These are phyloP conservation scores for Oryza brachyantha DNA, from an alignment of 176 grass and related monocot genomes.

Conservation along the genomic window DNA sequence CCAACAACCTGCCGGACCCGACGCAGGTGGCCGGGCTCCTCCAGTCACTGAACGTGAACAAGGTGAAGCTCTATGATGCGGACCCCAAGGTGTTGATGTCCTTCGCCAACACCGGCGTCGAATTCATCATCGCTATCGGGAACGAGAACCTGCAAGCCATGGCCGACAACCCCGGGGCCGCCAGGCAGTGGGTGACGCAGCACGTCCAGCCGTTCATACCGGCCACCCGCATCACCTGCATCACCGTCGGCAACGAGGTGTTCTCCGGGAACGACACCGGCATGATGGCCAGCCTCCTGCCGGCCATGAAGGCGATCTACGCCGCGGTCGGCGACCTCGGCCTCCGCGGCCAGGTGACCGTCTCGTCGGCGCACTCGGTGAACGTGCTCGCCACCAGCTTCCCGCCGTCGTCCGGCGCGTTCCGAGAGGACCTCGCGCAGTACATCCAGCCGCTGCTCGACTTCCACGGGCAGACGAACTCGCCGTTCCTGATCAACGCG, in stretches of 20 bases:
- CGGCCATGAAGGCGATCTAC: slow-evolving; percentile 64
- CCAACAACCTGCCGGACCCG: slow-evolving; percentile 68
- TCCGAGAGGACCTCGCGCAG: slow-evolving; percentile 50
- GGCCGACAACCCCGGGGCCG: slow-evolving; percentile 20
- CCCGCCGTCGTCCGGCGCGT: slow-evolving; percentile 68
- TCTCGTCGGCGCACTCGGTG: slow-evolving; percentile 65
- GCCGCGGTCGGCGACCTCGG: slow-evolving; percentile 44
- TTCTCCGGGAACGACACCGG: slow-evolving; percentile 39
- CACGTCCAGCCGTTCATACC: slow-evolving; percentile 70
- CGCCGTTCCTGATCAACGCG: slow-evolving; percentile 70
- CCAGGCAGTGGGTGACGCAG: slow-evolving; percentile 62
- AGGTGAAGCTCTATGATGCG: slow-evolving; percentile 82
- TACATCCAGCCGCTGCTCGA: slow-evolving; percentile 70
- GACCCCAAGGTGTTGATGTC: slow-evolving; percentile 60
- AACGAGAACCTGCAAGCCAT: slow-evolving; percentile 69
- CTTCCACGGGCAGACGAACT: slow-evolving; percentile 51
- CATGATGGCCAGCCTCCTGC: slow-evolving; percentile 59
- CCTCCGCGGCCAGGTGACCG: slow-evolving; percentile 42
- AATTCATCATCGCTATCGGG: slow-evolving; percentile 72
- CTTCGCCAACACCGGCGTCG: slow-evolving; percentile 63
- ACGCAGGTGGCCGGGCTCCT: slow-evolving; percentile 54
- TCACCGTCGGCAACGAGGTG: slow-evolving; percentile 89
- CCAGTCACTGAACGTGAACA: slow-evolving; percentile 60
- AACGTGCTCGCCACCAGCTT: slow-evolving; percentile 59
- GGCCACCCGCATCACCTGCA: slow-evolving; percentile 65